Evolutionary conservation across 805 yeast genomes (phyloP).

Genomic region (Starmerella scarabaei): DNA sequence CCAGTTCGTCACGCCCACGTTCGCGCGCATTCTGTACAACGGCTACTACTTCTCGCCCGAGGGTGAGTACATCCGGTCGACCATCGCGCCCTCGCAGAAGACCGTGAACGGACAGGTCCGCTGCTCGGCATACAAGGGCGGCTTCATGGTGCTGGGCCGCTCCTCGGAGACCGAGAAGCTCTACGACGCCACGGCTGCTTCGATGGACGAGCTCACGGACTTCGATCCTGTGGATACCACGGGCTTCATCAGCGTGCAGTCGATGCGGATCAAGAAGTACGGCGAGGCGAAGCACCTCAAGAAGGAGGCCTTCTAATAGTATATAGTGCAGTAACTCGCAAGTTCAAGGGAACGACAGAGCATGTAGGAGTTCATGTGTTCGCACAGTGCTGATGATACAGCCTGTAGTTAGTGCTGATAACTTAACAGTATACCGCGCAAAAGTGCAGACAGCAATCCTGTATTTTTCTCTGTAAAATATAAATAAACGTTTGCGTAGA

Average conservation of each 20-base stretch:
- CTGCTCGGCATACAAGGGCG: slow-evolving; percentile 86
- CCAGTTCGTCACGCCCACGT: slow-evolving; percentile 83
- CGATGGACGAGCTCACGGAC: slow-evolving; percentile 98
- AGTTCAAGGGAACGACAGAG: too few species aligned
- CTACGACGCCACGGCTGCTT: slow-evolving; percentile 94
- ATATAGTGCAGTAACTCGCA: too few species aligned
- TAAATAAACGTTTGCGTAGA: too few species aligned
- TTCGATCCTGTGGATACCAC: slow-evolving; percentile 94
- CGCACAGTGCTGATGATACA: too few species aligned
- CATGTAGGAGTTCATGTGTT: too few species aligned
- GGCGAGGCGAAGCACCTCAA: slow-evolving; percentile 88
- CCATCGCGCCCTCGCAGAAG: slow-evolving; percentile 79
- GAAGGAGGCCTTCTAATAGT: slow-evolving; percentile 34
- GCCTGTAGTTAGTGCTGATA: too few species aligned
- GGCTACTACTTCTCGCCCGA: slow-evolving; percentile 98
- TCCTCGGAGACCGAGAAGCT: slow-evolving; percentile 89
- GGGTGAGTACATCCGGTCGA: slow-evolving; percentile 77
- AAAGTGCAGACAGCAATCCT: too few species aligned
- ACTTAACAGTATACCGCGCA: too few species aligned
- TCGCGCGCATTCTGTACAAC: slow-evolving; percentile 83
- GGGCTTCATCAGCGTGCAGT: slow-evolving; percentile 95
- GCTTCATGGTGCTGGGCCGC: slow-evolving; percentile 75
- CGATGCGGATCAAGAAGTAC: slow-evolving; percentile 95
- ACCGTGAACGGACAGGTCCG: slow-evolving; percentile 96
- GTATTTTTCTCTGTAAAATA: too few species aligned